Conservation (phyloP, 2,329 filamentous ascomycete genomes). For the Aspergillus sojae region DNA sequence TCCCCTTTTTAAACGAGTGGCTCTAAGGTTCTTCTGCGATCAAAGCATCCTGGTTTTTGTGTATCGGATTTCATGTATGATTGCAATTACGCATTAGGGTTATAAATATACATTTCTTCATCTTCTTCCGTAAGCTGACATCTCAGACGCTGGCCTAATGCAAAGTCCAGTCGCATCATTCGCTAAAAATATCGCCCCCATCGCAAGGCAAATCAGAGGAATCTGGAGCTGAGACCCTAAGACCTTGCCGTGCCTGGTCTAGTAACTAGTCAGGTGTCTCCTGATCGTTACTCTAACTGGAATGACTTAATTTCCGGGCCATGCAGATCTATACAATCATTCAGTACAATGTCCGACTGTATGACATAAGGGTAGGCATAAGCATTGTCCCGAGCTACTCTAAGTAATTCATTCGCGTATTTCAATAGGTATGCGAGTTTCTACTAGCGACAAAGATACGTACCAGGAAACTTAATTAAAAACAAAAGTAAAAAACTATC, state of each 20-base stretch:
- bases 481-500: background rate
- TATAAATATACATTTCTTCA: background rate
- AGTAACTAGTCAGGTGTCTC: background rate
- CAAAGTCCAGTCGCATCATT: background rate
- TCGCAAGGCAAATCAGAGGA: background rate
- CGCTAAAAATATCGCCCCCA: no score
- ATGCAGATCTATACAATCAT: constrained; percentile 11
- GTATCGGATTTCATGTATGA: background rate
- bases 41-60: constrained; percentile 6
- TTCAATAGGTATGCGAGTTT: background rate
- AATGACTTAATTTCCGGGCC: constrained; percentile 14
- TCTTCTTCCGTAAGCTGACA: background rate
- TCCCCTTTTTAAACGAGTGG: constrained; percentile 20
- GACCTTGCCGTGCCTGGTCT: background rate
- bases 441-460: background rate
- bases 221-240: background rate
- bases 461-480: background rate
- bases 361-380: background rate
- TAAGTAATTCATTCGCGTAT: background rate
- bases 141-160: background rate
- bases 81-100: background rate
- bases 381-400: background rate
- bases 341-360: background rate
- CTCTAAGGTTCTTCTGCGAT: constrained; percentile 6
- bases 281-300: constrained; percentile 2